Conservation (phyloP, 2,329 filamentous ascomycete species). For the Cladophialophora psammophila region DNA sequence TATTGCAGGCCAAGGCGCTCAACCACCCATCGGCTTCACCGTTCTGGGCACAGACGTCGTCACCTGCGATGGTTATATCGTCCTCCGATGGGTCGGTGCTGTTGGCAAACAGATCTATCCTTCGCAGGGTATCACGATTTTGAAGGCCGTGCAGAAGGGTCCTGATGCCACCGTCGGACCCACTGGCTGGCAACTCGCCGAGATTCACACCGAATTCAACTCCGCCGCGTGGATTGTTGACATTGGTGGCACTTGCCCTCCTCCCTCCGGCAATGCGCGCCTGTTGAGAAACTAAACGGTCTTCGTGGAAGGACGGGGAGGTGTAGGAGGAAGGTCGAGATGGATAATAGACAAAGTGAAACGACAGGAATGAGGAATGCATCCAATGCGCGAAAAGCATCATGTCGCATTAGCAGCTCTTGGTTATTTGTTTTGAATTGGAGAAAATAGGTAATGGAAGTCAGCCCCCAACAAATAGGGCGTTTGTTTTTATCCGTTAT, state of each 20-base stretch:
- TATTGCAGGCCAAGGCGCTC: conserved; percentile 41
- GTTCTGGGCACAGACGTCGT: conserved; percentile 42
- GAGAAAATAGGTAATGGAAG: conserved; percentile 6
- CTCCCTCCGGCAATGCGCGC: conserved; percentile 19
- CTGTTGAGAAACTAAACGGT: conserved; percentile 14
- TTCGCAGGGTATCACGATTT: conserved; percentile 46
- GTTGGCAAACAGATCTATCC: conserved; percentile 30
- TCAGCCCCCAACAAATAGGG: neutral
- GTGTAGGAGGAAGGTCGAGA: neutral
- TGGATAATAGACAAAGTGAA: neutral
- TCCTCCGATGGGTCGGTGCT: conserved; percentile 45
- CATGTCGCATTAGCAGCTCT: conserved; percentile 8
- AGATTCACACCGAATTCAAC: conserved; percentile 49
- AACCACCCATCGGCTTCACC: conserved; percentile 44
- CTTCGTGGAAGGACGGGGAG: neutral
- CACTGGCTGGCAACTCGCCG: conserved; percentile 44
- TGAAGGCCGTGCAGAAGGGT: conserved; percentile 37
- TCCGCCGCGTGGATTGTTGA: conserved; percentile 37
- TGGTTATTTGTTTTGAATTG: neutral
- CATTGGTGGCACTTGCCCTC: conserved; percentile 35
- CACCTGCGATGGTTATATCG: conserved; percentile 44
- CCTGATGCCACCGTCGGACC: conserved; percentile 28
- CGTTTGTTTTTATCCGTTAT: neutral
- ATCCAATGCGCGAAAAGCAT: conserved; percentile 1
- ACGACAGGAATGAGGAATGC: conserved; percentile 9